phyloP scores from a whole-genome alignment of 129 eudicot species.

The Apium graveolens region DNA sequence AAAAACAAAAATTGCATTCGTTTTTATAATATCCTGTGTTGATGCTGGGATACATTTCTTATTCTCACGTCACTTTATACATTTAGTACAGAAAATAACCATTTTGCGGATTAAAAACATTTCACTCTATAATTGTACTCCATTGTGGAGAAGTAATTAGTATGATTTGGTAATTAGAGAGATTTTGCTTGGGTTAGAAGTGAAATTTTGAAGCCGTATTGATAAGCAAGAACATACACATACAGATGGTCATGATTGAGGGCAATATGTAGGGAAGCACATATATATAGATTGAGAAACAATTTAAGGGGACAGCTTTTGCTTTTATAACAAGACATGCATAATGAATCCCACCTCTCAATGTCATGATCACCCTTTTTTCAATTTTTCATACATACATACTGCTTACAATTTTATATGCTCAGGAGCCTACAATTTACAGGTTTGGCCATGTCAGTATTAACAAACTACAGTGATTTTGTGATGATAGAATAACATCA shows the following conservation, averaged over 20 bases:
- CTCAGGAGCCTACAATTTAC: not conserved
- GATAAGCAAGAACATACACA: slow-evolving; percentile 12
- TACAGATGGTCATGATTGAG: slow-evolving; percentile 25
- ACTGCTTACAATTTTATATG: not conserved
- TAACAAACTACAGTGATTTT: not conserved
- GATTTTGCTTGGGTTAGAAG: slow-evolving; percentile 33
- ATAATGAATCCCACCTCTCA: slow-evolving; percentile 24
- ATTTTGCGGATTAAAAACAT: no score
- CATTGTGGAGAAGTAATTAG: not conserved
- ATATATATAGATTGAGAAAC: slow-evolving; percentile 18
- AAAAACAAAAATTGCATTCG: no score
- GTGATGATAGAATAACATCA: not conserved
- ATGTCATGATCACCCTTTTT: not conserved
- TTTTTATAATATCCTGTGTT: no score
- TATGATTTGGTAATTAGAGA: not conserved
- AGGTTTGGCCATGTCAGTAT: not conserved
- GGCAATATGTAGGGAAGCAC: slow-evolving; percentile 18
- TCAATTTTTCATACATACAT: no score
- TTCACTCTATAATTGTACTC: no score
- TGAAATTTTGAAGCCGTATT: slow-evolving; percentile 13
- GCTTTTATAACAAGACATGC: slow-evolving; percentile 38
- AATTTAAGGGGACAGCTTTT: slow-evolving; percentile 17
- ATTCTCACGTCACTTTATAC: no score
- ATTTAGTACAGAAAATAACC: no score
- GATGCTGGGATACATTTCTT: no score